Evolutionary conservation across 2,329 filamentous ascomycete species (phyloP).

Genomic region (Xylaria polymorpha): DNA sequence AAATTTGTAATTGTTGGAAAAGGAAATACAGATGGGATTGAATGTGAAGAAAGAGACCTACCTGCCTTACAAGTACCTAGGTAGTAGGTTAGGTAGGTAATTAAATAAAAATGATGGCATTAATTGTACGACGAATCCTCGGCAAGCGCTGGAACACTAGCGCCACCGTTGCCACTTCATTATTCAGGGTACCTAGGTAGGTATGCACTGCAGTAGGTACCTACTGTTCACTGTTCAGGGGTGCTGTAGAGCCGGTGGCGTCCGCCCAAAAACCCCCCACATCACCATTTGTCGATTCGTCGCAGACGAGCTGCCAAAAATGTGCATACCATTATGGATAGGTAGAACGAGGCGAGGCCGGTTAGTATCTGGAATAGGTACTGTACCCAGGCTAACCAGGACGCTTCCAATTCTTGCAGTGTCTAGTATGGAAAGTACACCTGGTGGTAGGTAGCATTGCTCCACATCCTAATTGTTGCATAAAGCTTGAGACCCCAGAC

Average conservation of each 20-base stretch:
- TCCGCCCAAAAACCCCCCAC: slow-evolving; percentile 4
- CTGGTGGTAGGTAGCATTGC: slow-evolving; percentile 3
- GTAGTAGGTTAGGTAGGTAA: too few relatives aligned
- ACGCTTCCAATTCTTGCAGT: not conserved
- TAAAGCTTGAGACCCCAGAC: slow-evolving; percentile 5
- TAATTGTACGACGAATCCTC: not conserved
- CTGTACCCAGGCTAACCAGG: not conserved
- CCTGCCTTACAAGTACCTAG: not conserved
- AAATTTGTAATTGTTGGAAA: not conserved
- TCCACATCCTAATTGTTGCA: slow-evolving; percentile 21
- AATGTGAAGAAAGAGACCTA: not conserved
- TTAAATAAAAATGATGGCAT: too few relatives aligned
- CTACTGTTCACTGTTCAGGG: too few relatives aligned
- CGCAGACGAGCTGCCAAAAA: slow-evolving; percentile 19
- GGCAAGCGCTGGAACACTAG: not conserved
- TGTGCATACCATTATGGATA: slow-evolving; percentile 25
- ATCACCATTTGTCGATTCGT: slow-evolving; percentile 3
- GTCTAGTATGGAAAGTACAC: not conserved
- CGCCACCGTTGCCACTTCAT: too few relatives aligned
- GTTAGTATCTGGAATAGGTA: slow-evolving; percentile 20
- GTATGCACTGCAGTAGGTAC: too few relatives aligned
- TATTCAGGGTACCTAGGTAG: not conserved
- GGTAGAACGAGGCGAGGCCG: not conserved
- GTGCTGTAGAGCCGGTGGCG: not conserved
- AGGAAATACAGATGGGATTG: not conserved